Conservation (phyloP, 352 stramenopile genomes). For the Elongisporangium prolatum region DNA sequence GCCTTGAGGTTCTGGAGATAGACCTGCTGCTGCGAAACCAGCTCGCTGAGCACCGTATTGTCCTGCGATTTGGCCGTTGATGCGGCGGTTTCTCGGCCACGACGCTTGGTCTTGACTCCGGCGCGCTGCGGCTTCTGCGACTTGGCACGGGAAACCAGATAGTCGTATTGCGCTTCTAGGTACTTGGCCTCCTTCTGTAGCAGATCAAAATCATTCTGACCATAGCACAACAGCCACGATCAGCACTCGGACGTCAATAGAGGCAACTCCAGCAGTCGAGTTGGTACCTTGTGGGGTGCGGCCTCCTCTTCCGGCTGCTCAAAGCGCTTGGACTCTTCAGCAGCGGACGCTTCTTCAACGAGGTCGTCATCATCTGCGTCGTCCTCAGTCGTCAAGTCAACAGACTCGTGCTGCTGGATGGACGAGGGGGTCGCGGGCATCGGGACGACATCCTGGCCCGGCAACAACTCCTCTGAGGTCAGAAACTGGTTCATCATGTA, state of each 20-base stretch:
- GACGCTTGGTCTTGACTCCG: slow-evolving; percentile 51
- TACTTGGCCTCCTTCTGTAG: slow-evolving; percentile 69
- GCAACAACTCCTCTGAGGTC: slow-evolving; percentile 9
- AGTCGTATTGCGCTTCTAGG: slow-evolving; percentile 60
- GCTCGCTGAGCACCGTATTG: slow-evolving; percentile 43
- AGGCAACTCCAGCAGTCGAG: no score
- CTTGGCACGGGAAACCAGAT: slow-evolving; percentile 49
- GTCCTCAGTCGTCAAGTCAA: slow-evolving; percentile 28
- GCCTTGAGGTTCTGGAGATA: slow-evolving; percentile 77
- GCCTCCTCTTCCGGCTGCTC: not conserved
- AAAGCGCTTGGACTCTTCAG: slow-evolving; percentile 17
- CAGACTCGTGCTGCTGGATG: slow-evolving; percentile 18
- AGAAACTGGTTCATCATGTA: slow-evolving; percentile 13
- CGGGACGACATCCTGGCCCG: no score
- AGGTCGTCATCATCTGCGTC: slow-evolving; percentile 7
- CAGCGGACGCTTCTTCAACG: slow-evolving; percentile 1
- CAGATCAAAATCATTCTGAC: slow-evolving; percentile 49
- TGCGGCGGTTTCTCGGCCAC: slow-evolving; percentile 19
- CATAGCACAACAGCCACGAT: no score
- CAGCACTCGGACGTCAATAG: not conserved
- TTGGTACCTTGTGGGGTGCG: not conserved
- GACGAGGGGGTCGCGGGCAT: slow-evolving; percentile 1
- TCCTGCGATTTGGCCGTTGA: slow-evolving; percentile 29
- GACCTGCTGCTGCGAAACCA: slow-evolving; percentile 60
- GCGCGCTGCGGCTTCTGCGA: slow-evolving; percentile 30